A percentile compares a stretch with the other conserved stretches of the same genome.
Evolutionary conservation across 129 eudicot species (phyloP).

Genomic region (Scalesia atractyloides): DNA sequence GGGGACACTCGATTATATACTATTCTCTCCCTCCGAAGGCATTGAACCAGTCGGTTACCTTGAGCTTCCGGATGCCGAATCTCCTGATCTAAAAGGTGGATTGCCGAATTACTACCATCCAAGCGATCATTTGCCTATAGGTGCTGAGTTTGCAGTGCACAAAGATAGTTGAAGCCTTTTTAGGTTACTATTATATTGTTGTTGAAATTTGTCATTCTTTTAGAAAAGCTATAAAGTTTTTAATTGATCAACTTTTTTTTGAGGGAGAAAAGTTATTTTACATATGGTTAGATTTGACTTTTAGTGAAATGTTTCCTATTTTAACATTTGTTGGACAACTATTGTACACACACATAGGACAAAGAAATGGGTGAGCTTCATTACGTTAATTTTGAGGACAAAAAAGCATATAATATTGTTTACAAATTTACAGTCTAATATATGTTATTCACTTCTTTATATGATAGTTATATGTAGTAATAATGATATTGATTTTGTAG

Average conservation of each 20-base stretch:
- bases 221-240: not conserved
- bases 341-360: not conserved
- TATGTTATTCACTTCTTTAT: too few species aligned
- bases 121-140: slow-evolving; percentile 97
- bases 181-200: not conserved
- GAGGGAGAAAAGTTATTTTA: slow-evolving; percentile 1
- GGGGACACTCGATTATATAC: slow-evolving; percentile 83
- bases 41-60: slow-evolving; percentile 66
- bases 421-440: too few species aligned
- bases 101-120: slow-evolving; percentile 86
- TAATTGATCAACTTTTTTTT: not conserved
- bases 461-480: too few species aligned
- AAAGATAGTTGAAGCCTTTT: slow-evolving; percentile 23
- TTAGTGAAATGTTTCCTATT: slow-evolving; percentile 1
- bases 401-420: too few species aligned
- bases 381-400: not conserved
- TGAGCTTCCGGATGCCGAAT: slow-evolving; percentile 70
- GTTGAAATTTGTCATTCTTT: slow-evolving; percentile 11
- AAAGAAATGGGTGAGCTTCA: not conserved
- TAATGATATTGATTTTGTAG: too few species aligned
- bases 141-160: slow-evolving; percentile 72
- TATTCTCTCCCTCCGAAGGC: slow-evolving; percentile 55
- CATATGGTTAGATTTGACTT: not conserved
- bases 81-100: slow-evolving; percentile 72
- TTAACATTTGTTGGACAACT: not conserved